These are phyloP conservation scores for Thalassiosira livingstoniorum DNA, from an alignment of 352 stramenopile species.

Conservation along the genomic window DNA sequence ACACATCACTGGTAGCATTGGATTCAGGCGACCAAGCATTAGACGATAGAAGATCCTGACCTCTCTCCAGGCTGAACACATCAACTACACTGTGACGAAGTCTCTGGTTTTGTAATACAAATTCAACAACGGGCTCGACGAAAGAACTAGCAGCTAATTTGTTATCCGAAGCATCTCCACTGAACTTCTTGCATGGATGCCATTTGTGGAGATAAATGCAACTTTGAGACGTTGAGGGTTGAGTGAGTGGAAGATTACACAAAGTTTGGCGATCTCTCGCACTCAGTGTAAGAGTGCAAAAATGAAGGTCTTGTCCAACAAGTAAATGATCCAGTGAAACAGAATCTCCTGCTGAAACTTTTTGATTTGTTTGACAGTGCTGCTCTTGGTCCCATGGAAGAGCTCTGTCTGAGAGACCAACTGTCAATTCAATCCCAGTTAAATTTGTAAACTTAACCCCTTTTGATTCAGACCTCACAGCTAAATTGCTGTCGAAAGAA, in stretches of 20 bases:
- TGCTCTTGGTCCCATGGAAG: not conserved
- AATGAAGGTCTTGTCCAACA: conserved; percentile 9
- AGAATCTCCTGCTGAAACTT: conserved; percentile 20
- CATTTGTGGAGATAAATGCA: conserved; percentile 40
- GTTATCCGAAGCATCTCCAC: not conserved
- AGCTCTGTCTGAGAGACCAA: conserved; percentile 6
- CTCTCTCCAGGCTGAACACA: conserved; percentile 76
- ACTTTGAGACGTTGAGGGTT: conserved; percentile 26
- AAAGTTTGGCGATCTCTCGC: conserved; percentile 18
- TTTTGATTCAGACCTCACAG: not conserved
- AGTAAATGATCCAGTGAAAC: conserved; percentile 36
- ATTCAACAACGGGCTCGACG: conserved; percentile 82
- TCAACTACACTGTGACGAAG: conserved; percentile 64
- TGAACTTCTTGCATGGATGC: conserved; percentile 6
- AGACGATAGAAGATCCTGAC: conserved; percentile 73
- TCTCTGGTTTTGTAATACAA: conserved; percentile 82
- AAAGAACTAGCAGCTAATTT: conserved; percentile 13
- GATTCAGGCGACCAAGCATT: conserved; percentile 70
- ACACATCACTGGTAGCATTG: conserved; percentile 14
- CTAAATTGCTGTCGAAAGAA: not conserved
- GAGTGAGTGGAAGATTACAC: conserved; percentile 30
- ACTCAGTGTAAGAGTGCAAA: conserved; percentile 30
- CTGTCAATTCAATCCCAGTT: conserved; percentile 44
- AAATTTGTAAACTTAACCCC: conserved; percentile 40
- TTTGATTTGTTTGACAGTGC: not conserved